These are phyloP conservation scores for Irineochytrium annulatum DNA, from an alignment of 192 early-diverging fungal species.

Conservation along the genomic window DNA sequence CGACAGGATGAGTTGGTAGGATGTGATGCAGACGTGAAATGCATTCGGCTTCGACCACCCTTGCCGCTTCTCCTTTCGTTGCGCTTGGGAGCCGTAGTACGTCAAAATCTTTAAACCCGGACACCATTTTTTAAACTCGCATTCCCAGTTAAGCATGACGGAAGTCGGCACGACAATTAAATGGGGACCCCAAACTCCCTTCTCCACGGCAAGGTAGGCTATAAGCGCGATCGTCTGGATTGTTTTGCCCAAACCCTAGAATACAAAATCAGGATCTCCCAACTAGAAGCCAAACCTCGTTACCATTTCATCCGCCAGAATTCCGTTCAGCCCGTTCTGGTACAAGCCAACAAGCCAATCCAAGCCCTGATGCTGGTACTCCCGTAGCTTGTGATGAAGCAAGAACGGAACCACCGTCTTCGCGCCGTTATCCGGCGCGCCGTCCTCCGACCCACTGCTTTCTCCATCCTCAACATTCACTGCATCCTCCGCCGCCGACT, in stretches of 20 bases:
- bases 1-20: conserved; percentile 80
- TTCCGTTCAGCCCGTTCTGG: conserved; percentile 88
- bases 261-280: conserved; percentile 46
- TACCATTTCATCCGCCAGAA: conserved; percentile 87
- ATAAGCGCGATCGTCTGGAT: conserved; percentile 88
- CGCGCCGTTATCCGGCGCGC: no score
- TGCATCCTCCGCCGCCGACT: background rate
- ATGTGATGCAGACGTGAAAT: conserved; percentile 87
- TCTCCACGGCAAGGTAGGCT: conserved; percentile 79
- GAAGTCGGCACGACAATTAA: conserved; percentile 85
- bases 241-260: conserved; percentile 72
- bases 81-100: conserved; percentile 83
- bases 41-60: conserved; percentile 58
- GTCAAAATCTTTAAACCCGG: conserved; percentile 78
- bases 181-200: conserved; percentile 89
- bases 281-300: no score
- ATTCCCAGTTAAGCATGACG: conserved; percentile 90
- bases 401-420: conserved; percentile 48
- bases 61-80: conserved; percentile 63
- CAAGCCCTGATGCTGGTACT: conserved; percentile 83
- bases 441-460: no score
- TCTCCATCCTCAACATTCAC: no score
- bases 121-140: conserved; percentile 76
- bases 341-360: conserved; percentile 87
- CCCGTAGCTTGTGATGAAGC: conserved; percentile 73